Base-by-base conservation (phyloP, 192 early-diverging fungal species). In the Coemansia sp. region DNA sequence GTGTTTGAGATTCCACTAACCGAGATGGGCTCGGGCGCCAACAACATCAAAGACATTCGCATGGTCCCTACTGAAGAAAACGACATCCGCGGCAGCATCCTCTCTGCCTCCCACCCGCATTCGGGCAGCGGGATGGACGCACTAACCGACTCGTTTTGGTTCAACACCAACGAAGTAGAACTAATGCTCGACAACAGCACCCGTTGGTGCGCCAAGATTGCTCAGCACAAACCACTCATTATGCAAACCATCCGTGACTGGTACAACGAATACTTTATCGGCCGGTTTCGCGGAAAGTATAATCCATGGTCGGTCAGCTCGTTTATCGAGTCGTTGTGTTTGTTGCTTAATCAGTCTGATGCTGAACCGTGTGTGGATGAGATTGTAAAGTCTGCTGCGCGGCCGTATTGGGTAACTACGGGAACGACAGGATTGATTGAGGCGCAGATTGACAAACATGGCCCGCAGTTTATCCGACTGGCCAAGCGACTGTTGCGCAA, bases 231-330 rank as follows among this genome's bases (percentile, higher is more conserved):
- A 60, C 2, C 38, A 12, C 41, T 35, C n/a, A 72, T 72, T n/a
- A 32, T 72, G 29, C 19, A 58, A 7, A 62, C 54, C 2, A 66
- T 62, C 18, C 60, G 64, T 11, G 55, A 58, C 3, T 72, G 70
- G 70, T 72, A 66, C 59, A 65, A 72, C 29, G 70, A 64, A 12
- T 72, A 72, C 48, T 72, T 57, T 50, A 72, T 72, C n/a, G 64
- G 64, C 1, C 70, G 70, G n/a, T 72, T 72, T 59, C 51, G 64
- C 24, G 64, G 74, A 56, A 77, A 77, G 59, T 77, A 77, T 61
- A 78, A 78, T 20, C 75, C 75, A 18, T 78, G 75, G 75, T 71
- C 75, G 9, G 69, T 71, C 27, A 68, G 65, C 51, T 65, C 65
- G 41, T 78, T 72, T n/a, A 76, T 76, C 57, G 68, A 69, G 22